Percentiles rank a stretch among this genome's conserved stretches.
Conservation (phyloP, 371 early-diverging fungal species). For the Dichotomocladium elegans region DNA sequence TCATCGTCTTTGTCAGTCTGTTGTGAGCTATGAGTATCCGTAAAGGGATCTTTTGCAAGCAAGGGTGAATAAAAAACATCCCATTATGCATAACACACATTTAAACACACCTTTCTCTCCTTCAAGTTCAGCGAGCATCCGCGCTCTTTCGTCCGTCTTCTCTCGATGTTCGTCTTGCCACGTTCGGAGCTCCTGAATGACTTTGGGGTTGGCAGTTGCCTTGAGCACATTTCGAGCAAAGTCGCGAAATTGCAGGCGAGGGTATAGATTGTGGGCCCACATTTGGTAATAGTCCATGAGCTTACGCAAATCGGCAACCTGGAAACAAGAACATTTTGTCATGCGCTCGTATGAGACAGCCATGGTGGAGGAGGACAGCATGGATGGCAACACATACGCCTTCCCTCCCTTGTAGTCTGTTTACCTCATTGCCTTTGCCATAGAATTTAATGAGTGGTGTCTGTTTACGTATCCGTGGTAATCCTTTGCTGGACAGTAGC, state of each 20-base stretch:
- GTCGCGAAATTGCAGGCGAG: slow-evolving; percentile 37
- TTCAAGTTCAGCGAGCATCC: background rate
- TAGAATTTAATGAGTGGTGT: slow-evolving; percentile 20
- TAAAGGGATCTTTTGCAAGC: background rate
- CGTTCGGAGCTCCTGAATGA: slow-evolving; percentile 19
- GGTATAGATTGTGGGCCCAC: slow-evolving; percentile 55
- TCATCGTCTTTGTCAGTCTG: slow-evolving; percentile 1
- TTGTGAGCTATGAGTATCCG: background rate
- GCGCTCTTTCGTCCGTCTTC: background rate
- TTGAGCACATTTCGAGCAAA: slow-evolving; percentile 39
- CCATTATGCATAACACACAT: background rate
- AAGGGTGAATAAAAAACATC: background rate
- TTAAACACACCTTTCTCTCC: background rate
- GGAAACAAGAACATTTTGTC: background rate
- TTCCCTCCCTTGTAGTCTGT: no score
- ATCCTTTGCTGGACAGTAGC: slow-evolving; percentile 20
- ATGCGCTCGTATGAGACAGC: background rate
- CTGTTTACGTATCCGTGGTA: slow-evolving; percentile 22
- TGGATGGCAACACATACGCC: no score
- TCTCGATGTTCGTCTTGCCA: slow-evolving; percentile 32
- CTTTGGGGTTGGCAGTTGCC: slow-evolving; percentile 23
- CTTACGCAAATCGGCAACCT: slow-evolving; percentile 39
- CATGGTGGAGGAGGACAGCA: background rate
- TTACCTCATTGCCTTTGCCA: slow-evolving; percentile 32
- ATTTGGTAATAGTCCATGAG: slow-evolving; percentile 51